phyloP scores from a whole-genome alignment of 2,329 filamentous ascomycete species.

The Botrytis aclada region DNA sequence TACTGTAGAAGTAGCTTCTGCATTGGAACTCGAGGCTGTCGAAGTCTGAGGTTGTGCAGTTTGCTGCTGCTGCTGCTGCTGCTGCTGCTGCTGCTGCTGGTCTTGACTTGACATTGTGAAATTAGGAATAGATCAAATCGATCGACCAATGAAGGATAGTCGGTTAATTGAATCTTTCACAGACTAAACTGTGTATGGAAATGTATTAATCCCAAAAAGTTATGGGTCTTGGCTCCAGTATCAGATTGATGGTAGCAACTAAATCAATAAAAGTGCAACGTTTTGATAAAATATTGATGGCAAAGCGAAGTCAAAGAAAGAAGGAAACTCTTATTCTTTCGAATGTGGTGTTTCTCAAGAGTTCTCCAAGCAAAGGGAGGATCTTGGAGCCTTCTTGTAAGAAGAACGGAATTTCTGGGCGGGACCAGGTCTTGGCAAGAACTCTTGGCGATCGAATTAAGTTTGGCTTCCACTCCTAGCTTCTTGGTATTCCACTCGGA shows the following conservation, averaged over 20 bases:
- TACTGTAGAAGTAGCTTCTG: slow-evolving; percentile 21
- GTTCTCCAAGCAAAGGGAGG: slow-evolving; percentile 7
- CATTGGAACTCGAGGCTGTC: slow-evolving; percentile 20
- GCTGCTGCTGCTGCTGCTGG: slow-evolving; percentile 20
- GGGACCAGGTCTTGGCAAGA: background rate
- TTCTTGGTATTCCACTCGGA: slow-evolving; percentile 16
- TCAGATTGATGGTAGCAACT: background rate
- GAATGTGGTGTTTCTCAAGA: background rate
- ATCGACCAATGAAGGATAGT: slow-evolving; percentile 11
- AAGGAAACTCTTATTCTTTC: background rate
- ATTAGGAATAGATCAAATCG: background rate
- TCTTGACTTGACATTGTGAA: slow-evolving; percentile 18
- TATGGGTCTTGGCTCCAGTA: background rate
- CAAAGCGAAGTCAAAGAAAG: background rate
- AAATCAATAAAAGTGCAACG: background rate
- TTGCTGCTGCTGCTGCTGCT: slow-evolving; percentile 22
- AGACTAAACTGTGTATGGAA: slow-evolving; percentile 7
- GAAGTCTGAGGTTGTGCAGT: slow-evolving; percentile 1
- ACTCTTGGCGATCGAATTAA: background rate
- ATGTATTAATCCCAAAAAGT: background rate
- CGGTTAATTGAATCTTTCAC: slow-evolving; percentile 8
- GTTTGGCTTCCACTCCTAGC: slow-evolving; percentile 9
- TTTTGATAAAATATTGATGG: background rate
- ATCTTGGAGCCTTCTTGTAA: slow-evolving; percentile 18
- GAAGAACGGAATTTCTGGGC: slow-evolving; percentile 9